Evolutionary conservation across 257 asterid species (phyloP), one percentile per base, ranked within the genome.

Genomic region (Penstemon eatonii): DNA sequence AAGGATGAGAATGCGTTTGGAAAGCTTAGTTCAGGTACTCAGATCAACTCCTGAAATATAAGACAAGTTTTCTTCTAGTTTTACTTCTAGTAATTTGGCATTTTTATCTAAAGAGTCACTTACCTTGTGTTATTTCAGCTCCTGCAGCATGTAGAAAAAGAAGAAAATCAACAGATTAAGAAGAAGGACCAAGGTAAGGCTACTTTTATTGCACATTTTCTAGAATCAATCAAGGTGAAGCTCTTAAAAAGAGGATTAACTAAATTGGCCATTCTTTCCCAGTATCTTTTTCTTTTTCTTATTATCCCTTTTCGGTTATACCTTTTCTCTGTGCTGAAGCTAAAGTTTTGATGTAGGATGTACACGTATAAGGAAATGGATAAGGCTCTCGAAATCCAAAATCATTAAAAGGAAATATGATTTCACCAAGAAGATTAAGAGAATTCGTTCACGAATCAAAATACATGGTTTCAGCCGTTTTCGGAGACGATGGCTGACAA

Each of bases 1-100:
- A 72, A 78, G 90, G 77, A 90, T 92, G 98, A 85, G 95, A 77
- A 83, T 63, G 45, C 85, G 94, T 15, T 82, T 88, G 61, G 85
- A 82, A 43, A 78, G 73, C 76, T 69, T 88, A 83, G 89, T 84
- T 73, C 84, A 86, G 97, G 98, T 92, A 79, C 73, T 67, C 61
- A 12, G 60, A 70, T 67, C 33, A 56, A 37, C 40, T 50, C 62
- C 44, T 50, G 46, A 7, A 36, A 63, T 5, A 65, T n/a, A 18
- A 40, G 15, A 44, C 2, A 72, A 52, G 44, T 56, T 46, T 60
- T n/a, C 56, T 43, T 49, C 47, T 33, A 10, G 51, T 52, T 39
- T 40, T 3, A 13, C 5, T 40, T 36, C 41, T 41, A 42, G 19
- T 9, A 47, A 55, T 73, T 12, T 56, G 19, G 4, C 3, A 55